Evolutionary conservation across 75 land plant genomes (phyloP).

Genomic region (Azolla pinnata): DNA sequence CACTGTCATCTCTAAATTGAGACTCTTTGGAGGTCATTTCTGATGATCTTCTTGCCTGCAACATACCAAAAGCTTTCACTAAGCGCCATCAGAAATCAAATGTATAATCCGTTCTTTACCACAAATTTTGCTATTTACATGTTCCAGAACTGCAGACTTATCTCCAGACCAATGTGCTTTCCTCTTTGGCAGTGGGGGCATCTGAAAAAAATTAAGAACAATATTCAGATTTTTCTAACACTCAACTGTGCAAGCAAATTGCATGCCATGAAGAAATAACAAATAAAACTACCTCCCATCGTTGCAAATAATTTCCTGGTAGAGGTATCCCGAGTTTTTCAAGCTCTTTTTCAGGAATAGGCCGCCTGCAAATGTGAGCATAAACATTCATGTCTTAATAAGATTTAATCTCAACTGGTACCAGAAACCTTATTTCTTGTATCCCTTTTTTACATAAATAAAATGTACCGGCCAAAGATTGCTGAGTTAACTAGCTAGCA

Average conservation of each 20-base stretch:
- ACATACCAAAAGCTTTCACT: not conserved
- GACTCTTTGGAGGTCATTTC: not conserved
- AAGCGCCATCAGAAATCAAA: not conserved
- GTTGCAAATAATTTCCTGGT: constrained; percentile 80
- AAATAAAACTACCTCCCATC: constrained; percentile 46
- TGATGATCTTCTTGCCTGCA: not conserved
- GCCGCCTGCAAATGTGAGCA: constrained; percentile 66
- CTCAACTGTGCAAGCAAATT: not conserved
- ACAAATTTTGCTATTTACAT: not conserved
- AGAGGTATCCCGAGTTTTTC: constrained; percentile 84
- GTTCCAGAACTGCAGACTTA: no score
- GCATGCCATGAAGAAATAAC: not conserved
- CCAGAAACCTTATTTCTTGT: no score
- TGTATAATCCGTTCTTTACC: not conserved
- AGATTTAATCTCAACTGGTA: no score
- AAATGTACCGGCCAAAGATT: no score
- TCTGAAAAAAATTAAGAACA: constrained; percentile 4
- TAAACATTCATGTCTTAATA: no score
- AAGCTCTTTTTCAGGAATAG: constrained; percentile 73
- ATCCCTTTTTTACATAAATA: no score
- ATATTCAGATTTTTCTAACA: not conserved
- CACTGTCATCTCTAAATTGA: not conserved
- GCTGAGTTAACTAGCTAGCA: no score
- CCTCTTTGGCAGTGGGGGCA: constrained; percentile 9
- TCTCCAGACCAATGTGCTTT: not conserved